Conservation (phyloP, 768 basidiomycete species). For the Leccinellum albellum region DNA sequence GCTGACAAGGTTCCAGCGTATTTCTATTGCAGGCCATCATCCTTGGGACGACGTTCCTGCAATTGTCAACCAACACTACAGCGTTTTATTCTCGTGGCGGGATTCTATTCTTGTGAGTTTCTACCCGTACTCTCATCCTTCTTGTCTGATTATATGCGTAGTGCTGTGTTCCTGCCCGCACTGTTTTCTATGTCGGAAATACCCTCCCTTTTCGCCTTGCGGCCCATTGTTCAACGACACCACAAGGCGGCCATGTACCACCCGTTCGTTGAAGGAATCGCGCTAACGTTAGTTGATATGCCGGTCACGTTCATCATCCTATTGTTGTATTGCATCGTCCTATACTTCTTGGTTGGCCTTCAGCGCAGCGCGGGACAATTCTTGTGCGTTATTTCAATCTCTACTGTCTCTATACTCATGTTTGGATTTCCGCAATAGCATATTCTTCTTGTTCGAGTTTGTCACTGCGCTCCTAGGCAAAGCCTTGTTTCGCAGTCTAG, state of each 20-base stretch:
- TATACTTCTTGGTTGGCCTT: slow-evolving; percentile 63
- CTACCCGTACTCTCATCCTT: accelerated
- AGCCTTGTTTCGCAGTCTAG: slow-evolving; percentile 68
- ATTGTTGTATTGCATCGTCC: slow-evolving; percentile 34
- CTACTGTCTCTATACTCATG: slow-evolving; percentile 7
- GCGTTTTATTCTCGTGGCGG: slow-evolving; percentile 64
- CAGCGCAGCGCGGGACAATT: slow-evolving; percentile 56
- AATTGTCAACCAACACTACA: slow-evolving; percentile 36
- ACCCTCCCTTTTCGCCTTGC: slow-evolving; percentile 43
- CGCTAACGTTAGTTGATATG: slow-evolving; percentile 45
- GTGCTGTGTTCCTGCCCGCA: slow-evolving; percentile 56
- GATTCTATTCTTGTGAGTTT: slow-evolving; percentile 71
- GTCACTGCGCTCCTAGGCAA: slow-evolving; percentile 63
- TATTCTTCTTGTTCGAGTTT: slow-evolving; percentile 56
- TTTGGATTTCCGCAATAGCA: slow-evolving; percentile 32
- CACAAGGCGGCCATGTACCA: slow-evolving; percentile 47
- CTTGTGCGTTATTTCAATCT: slow-evolving; percentile 47
- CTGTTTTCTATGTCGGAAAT: slow-evolving; percentile 59
- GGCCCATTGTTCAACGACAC: slow-evolving; percentile 44
- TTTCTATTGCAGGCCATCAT: slow-evolving; percentile 30
- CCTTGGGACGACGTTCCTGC: slow-evolving; percentile 43
- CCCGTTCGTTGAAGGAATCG: slow-evolving; percentile 45
- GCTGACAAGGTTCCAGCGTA: slow-evolving; percentile 34
- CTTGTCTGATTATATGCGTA: slow-evolving; percentile 17
- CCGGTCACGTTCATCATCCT: slow-evolving; percentile 40